Percentiles rank a stretch among this genome's conserved stretches.
Conservation (phyloP, 345 rosid species). For the Toxicodendron radicans region DNA sequence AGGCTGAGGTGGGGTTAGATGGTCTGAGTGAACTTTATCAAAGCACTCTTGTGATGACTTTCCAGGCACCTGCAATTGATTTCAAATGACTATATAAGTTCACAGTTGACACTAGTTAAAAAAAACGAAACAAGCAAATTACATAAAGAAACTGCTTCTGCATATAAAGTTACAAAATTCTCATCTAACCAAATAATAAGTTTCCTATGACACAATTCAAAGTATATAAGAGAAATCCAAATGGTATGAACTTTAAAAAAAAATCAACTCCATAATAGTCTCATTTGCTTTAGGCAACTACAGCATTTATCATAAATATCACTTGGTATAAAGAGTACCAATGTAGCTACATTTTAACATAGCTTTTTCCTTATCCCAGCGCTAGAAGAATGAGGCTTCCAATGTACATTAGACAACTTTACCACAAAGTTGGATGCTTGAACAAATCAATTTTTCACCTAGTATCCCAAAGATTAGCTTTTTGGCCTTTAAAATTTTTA, state of each 20-base stretch:
- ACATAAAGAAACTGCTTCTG: not conserved
- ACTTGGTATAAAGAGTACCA: not conserved
- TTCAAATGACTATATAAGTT: not conserved
- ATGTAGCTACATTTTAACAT: not conserved
- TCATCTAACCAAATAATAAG: not conserved
- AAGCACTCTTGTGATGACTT: slow-evolving; percentile 85
- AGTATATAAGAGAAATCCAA: not conserved
- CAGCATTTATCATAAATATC: not conserved
- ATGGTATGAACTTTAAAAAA: not conserved
- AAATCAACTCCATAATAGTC: not conserved
- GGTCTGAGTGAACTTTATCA: slow-evolving; percentile 64
- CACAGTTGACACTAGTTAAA: slow-evolving; percentile 1
- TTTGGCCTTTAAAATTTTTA: not conserved
- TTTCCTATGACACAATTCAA: not conserved
- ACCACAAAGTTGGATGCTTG: not conserved
- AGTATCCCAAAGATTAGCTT: not conserved
- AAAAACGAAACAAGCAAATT: not conserved
- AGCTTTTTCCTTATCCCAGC: not conserved
- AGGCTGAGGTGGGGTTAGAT: slow-evolving; percentile 55
- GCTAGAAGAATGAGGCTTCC: not conserved
- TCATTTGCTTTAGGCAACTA: not conserved
- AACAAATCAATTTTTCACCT: not conserved
- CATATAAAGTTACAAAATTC: slow-evolving; percentile 8
- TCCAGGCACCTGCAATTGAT: slow-evolving; percentile 66
- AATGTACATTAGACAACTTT: not conserved